Percentiles rank a stretch among this genome's conserved stretches.
These are phyloP conservation scores for Kwoniella mangroviensis DNA, from an alignment of 768 basidiomycete species.

Conservation along the genomic window DNA sequence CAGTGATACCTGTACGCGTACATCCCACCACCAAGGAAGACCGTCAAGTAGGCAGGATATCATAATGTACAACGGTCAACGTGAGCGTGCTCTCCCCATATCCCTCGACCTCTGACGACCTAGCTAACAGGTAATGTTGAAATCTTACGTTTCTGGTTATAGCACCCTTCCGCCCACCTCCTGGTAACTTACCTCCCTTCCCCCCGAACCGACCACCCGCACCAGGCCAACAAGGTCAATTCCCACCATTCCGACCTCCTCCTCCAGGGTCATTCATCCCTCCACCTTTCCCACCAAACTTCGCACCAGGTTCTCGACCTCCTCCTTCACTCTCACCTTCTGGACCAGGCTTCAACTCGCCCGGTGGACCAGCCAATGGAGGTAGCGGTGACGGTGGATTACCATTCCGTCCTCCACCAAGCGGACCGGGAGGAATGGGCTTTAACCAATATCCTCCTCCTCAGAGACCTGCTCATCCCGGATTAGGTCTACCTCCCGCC, in stretches of 20 bases:
- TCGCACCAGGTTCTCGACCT: conserved; percentile 29
- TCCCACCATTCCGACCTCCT: conserved; percentile 50
- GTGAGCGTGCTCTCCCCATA: conserved; percentile 16
- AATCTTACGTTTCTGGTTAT: not conserved
- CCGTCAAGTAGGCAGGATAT: not conserved
- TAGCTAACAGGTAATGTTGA: not conserved
- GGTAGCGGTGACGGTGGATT: not conserved
- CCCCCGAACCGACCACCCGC: conserved; percentile 29
- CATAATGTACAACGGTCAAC: conserved; percentile 31
- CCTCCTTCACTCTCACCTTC: conserved; percentile 26
- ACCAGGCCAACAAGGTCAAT: conserved; percentile 20
- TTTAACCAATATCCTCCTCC: conserved; percentile 14
- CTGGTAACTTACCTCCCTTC: conserved; percentile 43
- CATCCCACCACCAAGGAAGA: not conserved
- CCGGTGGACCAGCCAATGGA: conserved; percentile 11
- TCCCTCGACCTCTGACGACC: not conserved
- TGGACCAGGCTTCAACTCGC: not conserved
- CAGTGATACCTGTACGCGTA: not conserved
- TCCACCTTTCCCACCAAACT: conserved; percentile 48
- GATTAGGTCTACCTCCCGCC: conserved; percentile 36
- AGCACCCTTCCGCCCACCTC: conserved; percentile 18
- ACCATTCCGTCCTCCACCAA: conserved; percentile 34
- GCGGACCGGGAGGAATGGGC: conserved; percentile 10
- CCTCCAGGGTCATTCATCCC: conserved; percentile 36
- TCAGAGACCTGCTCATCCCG: conserved; percentile 37